These are phyloP conservation scores for Trichosporon inkin DNA, from an alignment of 1,284 basidiomycete genomes.

Conservation along the genomic window DNA sequence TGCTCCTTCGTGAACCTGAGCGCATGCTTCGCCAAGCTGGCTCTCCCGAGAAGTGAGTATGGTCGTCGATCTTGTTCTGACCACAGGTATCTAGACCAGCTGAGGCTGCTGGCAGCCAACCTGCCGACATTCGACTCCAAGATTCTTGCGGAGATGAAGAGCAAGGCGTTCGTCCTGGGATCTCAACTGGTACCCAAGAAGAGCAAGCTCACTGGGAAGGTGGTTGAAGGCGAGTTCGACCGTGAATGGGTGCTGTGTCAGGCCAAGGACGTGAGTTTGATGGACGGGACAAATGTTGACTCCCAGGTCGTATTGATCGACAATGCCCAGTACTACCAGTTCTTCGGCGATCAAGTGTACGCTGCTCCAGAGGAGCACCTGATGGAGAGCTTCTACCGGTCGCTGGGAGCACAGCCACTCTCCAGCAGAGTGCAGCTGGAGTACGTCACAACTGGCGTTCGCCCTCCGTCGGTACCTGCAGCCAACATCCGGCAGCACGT, in stretches of 20 bases:
- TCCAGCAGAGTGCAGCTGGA: slow-evolving; percentile 71
- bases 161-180: slow-evolving; percentile 67
- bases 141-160: slow-evolving; percentile 64
- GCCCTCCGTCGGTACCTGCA: slow-evolving; percentile 28
- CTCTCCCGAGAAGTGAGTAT: slow-evolving; percentile 39
- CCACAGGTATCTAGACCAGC: slow-evolving; percentile 69
- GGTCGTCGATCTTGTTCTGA: neutral
- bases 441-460: slow-evolving; percentile 53
- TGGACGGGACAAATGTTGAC: neutral
- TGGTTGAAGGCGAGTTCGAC: slow-evolving; percentile 29
- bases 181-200: slow-evolving; percentile 57
- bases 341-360: slow-evolving; percentile 72
- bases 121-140: slow-evolving; percentile 58
- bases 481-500: slow-evolving; percentile 54
- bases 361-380: slow-evolving; percentile 72
- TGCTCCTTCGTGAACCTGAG: slow-evolving; percentile 41
- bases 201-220: slow-evolving; percentile 35
- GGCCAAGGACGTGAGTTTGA: slow-evolving; percentile 32
- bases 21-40: slow-evolving; percentile 45
- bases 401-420: slow-evolving; percentile 61
- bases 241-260: slow-evolving; percentile 39
- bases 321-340: slow-evolving; percentile 67
- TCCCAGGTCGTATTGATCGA: slow-evolving; percentile 71
- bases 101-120: slow-evolving; percentile 80
- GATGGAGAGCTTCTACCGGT: slow-evolving; percentile 48